These are phyloP conservation scores for Arthroderma sp. DNA, from an alignment of 2,329 filamentous ascomycete species.

Conservation along the genomic window DNA sequence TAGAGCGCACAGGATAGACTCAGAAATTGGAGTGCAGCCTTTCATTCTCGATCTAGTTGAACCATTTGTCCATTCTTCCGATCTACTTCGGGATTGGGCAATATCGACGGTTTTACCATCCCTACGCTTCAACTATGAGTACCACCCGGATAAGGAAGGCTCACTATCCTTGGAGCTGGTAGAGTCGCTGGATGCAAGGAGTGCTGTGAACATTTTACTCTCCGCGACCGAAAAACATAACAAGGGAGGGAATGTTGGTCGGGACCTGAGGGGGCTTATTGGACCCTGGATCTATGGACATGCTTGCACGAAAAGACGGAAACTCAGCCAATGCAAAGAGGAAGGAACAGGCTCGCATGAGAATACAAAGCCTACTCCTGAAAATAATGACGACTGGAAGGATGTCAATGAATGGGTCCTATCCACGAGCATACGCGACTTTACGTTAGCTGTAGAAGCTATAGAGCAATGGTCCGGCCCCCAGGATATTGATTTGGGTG, in stretches of 20 bases:
- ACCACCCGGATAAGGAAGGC: conserved; percentile 40
- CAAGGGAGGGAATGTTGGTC: conserved; percentile 29
- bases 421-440: conserved; percentile 37
- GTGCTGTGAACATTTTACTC: conserved; percentile 42
- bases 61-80: conserved; percentile 43
- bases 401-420: conserved; percentile 47
- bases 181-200: conserved; percentile 37
- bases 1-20: conserved; percentile 46
- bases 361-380: background rate
- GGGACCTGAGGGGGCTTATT: conserved; percentile 46
- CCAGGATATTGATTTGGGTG: conserved; percentile 44
- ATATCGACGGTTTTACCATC: conserved; percentile 47
- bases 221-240: conserved; percentile 26
- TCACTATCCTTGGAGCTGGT: conserved; percentile 38
- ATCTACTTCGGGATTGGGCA: conserved; percentile 44
- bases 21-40: conserved; percentile 44
- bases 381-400: conserved; percentile 37
- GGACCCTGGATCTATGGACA: conserved; percentile 52
- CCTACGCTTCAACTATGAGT: conserved; percentile 48
- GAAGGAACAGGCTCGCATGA: conserved; percentile 10
- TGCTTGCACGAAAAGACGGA: conserved; percentile 41
- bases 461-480: conserved; percentile 49
- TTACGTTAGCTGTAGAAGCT: conserved; percentile 36
- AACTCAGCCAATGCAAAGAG: conserved; percentile 38
- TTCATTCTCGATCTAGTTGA: conserved; percentile 43